Base-by-base conservation (phyloP, 352 stramenopile genomes). In the Globisporangium irregulare region DNA sequence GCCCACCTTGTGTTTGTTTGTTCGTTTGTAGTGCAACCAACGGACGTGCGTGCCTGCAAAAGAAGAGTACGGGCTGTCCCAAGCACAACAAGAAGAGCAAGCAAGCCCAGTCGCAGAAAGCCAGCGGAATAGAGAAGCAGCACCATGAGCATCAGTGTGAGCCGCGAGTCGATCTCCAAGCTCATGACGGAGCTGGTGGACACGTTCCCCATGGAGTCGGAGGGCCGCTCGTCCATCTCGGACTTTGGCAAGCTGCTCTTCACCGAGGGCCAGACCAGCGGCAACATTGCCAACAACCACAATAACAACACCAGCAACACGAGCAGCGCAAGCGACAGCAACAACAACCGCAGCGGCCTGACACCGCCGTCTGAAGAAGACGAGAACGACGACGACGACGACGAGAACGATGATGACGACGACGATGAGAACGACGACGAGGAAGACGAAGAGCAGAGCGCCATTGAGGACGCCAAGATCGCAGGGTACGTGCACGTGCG, bases 221-320 rank as follows among this genome's bases (percentile, higher is more conserved):
- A 91, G 27, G 81, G 80, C 38, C 84, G 87, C 41, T 76, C 85
- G 69, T 93, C 85, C 43, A 94, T 94, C 73, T 94, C 87, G 67
- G 85, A 94, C 75, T 93, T 94, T 72, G 87, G 87, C 75, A 94
- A 94, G 69, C 64, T 94, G 57, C 77, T 94, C 46, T 94, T 94
- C 72, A 86, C 87, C 20, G 87, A 94, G 68, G 85, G 85, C 46
- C 81, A 92, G 59, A 54, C 48, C 32, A 43, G 60, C 36, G 51
- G 41, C 43, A 57, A 9, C 46, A 51, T 25, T 27, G 73, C 29
- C 67, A 57, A 7, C 68, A 56, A 41, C 66, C 46, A 2, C 64
- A 53, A 32, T 32, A 32, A 36, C 14, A 34, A 14, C 38, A 67
- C 43, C 54, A 32, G 27, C 27, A 55, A 63, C 12, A 10, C 41